Percentiles rank a stretch among this genome's conserved stretches.
These are phyloP conservation scores for Kalmusia sp. DNA, from an alignment of 2,329 filamentous ascomycete species.

Conservation along the genomic window DNA sequence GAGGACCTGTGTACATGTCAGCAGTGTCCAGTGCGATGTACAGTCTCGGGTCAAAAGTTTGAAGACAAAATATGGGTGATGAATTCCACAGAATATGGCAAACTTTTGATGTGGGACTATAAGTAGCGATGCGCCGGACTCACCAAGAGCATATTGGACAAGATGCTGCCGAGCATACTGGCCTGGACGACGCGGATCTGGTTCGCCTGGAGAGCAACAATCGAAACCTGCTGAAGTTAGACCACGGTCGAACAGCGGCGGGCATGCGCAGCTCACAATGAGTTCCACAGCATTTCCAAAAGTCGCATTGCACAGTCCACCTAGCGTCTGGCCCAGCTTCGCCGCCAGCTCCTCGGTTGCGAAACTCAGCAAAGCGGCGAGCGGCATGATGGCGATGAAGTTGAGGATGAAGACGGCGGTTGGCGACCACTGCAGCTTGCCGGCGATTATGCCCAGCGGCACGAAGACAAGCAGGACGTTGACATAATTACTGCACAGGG, in stretches of 20 bases:
- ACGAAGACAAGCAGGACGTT: constrained; percentile 78
- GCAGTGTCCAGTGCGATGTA: too few species aligned
- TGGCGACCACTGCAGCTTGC: constrained; percentile 67
- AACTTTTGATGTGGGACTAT: neutral
- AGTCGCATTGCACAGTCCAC: constrained; percentile 76
- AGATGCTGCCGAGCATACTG: constrained; percentile 93
- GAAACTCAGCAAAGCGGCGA: constrained; percentile 76
- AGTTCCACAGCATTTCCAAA: constrained; percentile 83
- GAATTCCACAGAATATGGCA: neutral
- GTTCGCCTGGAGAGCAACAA: constrained; percentile 82
- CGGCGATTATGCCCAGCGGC: constrained; percentile 74
- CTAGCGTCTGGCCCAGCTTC: constrained; percentile 75
- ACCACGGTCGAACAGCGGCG: constrained; percentile 3
- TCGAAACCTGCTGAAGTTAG: constrained; percentile 72
- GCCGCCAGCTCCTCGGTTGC: constrained; percentile 79
- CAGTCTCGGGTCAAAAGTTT: too few species aligned
- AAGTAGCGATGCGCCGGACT: constrained; percentile 36
- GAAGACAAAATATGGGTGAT: too few species aligned
- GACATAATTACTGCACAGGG: constrained; percentile 61
- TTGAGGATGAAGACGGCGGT: constrained; percentile 77
- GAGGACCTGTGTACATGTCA: constrained; percentile 56
- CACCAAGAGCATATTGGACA: constrained; percentile 89
- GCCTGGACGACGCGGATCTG: constrained; percentile 97
- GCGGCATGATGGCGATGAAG: constrained; percentile 80
- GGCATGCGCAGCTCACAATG: constrained; percentile 60